Evolutionary conservation across 257 asterid species (phyloP), one percentile per base, ranked within the genome.

Genomic region (Solanum medicagineum): DNA sequence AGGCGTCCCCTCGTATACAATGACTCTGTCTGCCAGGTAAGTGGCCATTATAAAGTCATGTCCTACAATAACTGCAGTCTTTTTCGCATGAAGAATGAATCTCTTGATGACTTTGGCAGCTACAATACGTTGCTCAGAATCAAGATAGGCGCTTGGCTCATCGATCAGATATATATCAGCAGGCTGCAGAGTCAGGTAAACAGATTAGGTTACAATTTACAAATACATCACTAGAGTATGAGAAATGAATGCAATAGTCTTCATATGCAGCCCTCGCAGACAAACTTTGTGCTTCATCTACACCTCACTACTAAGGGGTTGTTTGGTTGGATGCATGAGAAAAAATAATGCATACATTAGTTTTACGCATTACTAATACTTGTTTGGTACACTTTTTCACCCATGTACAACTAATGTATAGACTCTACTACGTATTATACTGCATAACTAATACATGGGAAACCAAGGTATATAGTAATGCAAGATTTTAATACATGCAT

Each of bases 21-120:
- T 93, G 80, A 97, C 99, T 89, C 98, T 91, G 87, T 97, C 99
- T 14, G 99, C 99, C 80, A 97, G 97, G 92, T 97, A 97, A 29
- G 99, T 95, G 83, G 99, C 98, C 99, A 97, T 95, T 84, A 97
- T 97, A 87, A 97, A 97, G 88, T 95, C 98, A 49, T 97, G 99
- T 94, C 95, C 99, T 4, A 97, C 99, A 40, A 97, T 91, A 88
- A 97, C 95, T 16, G 99, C 98, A 3, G 99, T 95, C 89, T 97
- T 97, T 81, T 96, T 97, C 3, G 99, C 98, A 13, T 97, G 99
- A 84, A 97, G 97, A 88, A 97, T 95, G 53, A 97, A 97, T 86
- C 99, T 93, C 95, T 97, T 97, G 71, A 97, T 97, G 86, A 97
- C 98, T 92, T 97, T 97, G 40, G 99, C 93, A 85, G 99, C 99